Percentiles rank a stretch among this genome's conserved stretches.
These are phyloP conservation scores for Desmodesmus armatus DNA, from an alignment of 139 green algal genomes.

Conservation along the genomic window DNA sequence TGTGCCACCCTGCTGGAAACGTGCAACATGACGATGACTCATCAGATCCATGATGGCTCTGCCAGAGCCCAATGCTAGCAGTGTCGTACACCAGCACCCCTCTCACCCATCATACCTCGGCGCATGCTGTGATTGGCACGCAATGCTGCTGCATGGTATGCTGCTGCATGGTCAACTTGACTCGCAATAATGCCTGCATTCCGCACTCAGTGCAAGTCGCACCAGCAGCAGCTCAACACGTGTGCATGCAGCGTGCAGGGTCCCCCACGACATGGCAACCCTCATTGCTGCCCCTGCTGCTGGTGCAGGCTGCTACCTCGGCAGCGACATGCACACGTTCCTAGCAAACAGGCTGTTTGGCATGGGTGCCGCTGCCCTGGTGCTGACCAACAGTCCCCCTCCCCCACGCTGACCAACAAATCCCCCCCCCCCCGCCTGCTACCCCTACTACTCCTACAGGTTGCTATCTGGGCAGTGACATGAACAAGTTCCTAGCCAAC, in stretches of 20 bases:
- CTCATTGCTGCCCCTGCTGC: not conserved
- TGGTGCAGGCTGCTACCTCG: not conserved
- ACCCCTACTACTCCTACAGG: not conserved
- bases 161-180: not conserved
- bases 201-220: not conserved
- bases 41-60: not conserved
- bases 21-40: not conserved
- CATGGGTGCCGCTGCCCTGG: constrained; percentile 49
- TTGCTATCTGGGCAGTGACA: not conserved
- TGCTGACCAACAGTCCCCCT: constrained; percentile 61
- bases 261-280: not conserved
- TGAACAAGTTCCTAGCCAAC: not conserved
- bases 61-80: not conserved
- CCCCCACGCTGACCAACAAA: not conserved
- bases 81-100: no score
- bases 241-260: not conserved
- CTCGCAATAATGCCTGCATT: not conserved
- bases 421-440: not conserved
- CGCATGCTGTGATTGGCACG: no score
- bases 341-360: not conserved
- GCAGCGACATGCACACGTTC: not conserved
- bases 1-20: not conserved
- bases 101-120: no score
- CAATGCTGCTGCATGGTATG: not conserved
- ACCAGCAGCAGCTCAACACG: not conserved